These are phyloP conservation scores for Trichoderma pleuroti DNA, from an alignment of 2,329 filamentous ascomycete species.

Conservation along the genomic window DNA sequence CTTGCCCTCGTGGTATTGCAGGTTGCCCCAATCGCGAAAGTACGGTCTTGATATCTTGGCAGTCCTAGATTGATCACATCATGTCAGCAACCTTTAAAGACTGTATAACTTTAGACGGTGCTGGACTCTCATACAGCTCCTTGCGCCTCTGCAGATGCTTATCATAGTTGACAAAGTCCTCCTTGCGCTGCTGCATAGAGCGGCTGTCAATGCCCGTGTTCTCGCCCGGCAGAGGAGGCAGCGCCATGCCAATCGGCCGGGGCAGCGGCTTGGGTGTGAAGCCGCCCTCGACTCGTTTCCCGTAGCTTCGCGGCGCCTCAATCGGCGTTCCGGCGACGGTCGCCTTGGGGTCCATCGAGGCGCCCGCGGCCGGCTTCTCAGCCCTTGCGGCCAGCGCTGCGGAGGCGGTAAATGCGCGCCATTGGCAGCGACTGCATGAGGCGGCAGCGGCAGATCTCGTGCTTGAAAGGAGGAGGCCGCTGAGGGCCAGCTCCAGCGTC, in stretches of 20 bases:
- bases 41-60: constrained; percentile 80
- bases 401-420: constrained; percentile 47
- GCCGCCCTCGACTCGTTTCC: constrained; percentile 47
- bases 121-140: constrained; percentile 57
- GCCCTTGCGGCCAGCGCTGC: constrained; percentile 31
- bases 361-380: constrained; percentile 36
- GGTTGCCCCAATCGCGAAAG: constrained; percentile 91
- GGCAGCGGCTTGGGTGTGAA: constrained; percentile 59
- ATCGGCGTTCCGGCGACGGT: constrained; percentile 46
- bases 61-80: constrained; percentile 46
- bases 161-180: constrained; percentile 81
- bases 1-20: constrained; percentile 81
- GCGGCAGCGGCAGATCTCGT: constrained; percentile 32
- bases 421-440: constrained; percentile 50
- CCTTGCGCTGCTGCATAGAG: constrained; percentile 62
- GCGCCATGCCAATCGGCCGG: constrained; percentile 77
- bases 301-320: constrained; percentile 58
- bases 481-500: constrained; percentile 31
- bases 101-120: neutral
- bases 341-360: constrained; percentile 37
- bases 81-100: neutral
- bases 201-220: constrained; percentile 75
- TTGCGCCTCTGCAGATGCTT: constrained; percentile 76
- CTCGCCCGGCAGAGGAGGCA: constrained; percentile 71
- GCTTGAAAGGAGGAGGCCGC: constrained; percentile 23